Conservation (phyloP, 768 basidiomycete genomes). For the Collybia nuda region DNA sequence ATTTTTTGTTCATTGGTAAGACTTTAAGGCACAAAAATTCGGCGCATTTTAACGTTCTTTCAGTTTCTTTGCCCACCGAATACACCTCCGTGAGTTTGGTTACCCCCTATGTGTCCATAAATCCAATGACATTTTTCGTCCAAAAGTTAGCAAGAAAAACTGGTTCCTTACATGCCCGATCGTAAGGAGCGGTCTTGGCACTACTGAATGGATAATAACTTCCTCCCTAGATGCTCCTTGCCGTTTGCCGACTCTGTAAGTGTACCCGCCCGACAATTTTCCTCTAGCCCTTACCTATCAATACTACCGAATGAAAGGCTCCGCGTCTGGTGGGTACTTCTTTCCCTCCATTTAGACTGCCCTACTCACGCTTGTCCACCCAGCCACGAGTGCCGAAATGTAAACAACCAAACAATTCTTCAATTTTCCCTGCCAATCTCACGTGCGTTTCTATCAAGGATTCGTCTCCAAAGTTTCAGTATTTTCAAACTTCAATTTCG, state of each 20-base stretch:
- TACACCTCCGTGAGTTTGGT: conserved; percentile 18
- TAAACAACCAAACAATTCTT: conserved; percentile 3
- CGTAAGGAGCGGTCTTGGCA: conserved; percentile 10
- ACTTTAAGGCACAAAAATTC: background rate
- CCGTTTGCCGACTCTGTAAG: conserved; percentile 21
- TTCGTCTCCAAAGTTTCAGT: conserved; percentile 13
- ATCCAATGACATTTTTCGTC: background rate
- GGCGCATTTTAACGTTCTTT: background rate
- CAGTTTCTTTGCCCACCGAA: conserved; percentile 26
- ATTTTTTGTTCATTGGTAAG: conserved; percentile 26
- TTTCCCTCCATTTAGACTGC: background rate
- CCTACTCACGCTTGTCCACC: background rate
- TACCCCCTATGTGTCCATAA: background rate
- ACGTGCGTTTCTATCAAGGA: conserved; percentile 11
- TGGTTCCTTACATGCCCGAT: conserved; percentile 21
- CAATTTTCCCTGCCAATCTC: background rate
- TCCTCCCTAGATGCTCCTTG: conserved; percentile 19
- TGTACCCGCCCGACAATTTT: background rate
- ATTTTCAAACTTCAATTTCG: conserved; percentile 16
- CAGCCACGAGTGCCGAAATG: conserved; percentile 24
- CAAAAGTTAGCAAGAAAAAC: conserved; percentile 24
- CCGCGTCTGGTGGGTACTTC: conserved; percentile 11
- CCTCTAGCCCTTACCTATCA: background rate
- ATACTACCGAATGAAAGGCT: conserved; percentile 5
- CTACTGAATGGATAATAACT: background rate